These are phyloP conservation scores for Paracoccidioides lutzii DNA, from an alignment of 2,329 filamentous ascomycete genomes.

Conservation along the genomic window DNA sequence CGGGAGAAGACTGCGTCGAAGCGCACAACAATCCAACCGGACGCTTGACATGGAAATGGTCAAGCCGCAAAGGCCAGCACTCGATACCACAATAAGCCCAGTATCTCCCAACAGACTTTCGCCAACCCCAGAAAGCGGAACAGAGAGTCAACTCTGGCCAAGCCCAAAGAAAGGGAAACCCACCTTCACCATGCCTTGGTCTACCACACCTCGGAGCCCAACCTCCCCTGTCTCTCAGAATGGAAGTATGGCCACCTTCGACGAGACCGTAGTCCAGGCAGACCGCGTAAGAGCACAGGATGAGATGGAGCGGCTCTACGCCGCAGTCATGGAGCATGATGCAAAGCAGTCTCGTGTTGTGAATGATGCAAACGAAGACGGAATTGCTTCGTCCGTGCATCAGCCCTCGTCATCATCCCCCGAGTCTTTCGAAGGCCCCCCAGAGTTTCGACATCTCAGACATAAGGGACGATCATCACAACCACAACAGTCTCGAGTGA, in stretches of 20 bases:
- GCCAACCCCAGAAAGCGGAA: constrained; percentile 10
- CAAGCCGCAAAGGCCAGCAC: constrained; percentile 26
- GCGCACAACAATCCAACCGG: constrained; percentile 40
- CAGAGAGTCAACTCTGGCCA: constrained; percentile 16
- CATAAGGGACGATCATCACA: constrained; percentile 6
- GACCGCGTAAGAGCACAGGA: constrained; percentile 64
- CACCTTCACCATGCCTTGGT: constrained; percentile 27
- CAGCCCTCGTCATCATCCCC: constrained; percentile 19
- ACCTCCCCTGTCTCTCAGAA: constrained; percentile 34
- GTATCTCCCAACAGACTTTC: constrained; percentile 18
- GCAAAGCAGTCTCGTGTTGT: constrained; percentile 31
- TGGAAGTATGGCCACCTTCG: constrained; percentile 58
- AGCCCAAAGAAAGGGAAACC: constrained; percentile 26
- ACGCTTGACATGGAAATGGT: constrained; percentile 46
- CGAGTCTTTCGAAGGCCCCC: constrained; percentile 19
- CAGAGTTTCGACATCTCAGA: constrained; percentile 20
- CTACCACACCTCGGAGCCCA: constrained; percentile 21
- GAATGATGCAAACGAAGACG: constrained; percentile 9
- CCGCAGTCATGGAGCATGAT: constrained; percentile 82
- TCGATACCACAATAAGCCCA: constrained; percentile 25
- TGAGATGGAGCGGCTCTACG: constrained; percentile 83
- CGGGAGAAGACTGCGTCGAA: constrained; percentile 41
- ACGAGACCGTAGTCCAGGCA: constrained; percentile 60
- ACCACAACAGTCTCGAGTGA: constrained; percentile 6
- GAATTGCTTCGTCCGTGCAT: constrained; percentile 13